Conservation (phyloP, 2,329 filamentous ascomycete genomes). For the Magnaporthiopsis incrustans region DNA sequence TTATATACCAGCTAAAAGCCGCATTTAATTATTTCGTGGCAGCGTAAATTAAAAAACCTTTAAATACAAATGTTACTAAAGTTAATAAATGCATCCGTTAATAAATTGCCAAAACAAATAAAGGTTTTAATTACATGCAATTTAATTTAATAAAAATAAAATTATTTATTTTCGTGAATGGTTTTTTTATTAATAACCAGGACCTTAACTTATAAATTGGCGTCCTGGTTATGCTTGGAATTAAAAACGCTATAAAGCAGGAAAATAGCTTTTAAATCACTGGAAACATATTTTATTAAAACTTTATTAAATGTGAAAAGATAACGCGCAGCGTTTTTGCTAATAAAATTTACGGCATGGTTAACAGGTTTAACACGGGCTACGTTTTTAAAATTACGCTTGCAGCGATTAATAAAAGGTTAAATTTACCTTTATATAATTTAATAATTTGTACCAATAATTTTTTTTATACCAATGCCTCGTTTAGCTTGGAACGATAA, state of each 20-base stretch:
- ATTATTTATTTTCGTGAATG: neutral
- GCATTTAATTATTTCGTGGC: neutral
- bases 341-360: neutral
- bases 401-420: neutral
- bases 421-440: neutral
- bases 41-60: neutral
- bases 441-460: neutral
- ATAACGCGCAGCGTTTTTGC: neutral
- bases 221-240: too few relatives aligned
- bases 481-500: neutral
- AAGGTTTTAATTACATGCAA: neutral
- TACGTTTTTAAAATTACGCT: neutral
- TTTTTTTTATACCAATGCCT: neutral
- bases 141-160: neutral
- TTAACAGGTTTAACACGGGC: neutral
- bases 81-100: neutral
- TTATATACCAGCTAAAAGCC: neutral
- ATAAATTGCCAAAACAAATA: neutral
- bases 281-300: neutral
- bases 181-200: neutral
- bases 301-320: neutral
- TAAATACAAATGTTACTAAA: neutral
- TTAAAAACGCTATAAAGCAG: too few relatives aligned
- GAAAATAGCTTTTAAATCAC: neutral
- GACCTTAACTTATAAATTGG: neutral